Conservation (phyloP, 352 stramenopile species). For the Phytophthora fragariae region DNA sequence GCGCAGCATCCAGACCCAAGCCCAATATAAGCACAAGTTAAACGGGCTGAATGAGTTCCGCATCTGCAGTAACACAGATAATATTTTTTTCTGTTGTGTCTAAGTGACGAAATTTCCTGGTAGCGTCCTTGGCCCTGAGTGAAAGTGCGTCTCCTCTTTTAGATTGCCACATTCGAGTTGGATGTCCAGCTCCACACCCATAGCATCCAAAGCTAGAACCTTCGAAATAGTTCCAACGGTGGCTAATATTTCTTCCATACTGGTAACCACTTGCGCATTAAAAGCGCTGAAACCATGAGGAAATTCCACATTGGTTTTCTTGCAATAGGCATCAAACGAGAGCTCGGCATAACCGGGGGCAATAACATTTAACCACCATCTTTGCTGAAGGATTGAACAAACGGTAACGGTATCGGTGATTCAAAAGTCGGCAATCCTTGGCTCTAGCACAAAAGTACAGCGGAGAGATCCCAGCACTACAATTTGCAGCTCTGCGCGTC, state of each 20-base stretch:
- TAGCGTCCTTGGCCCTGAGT: background rate
- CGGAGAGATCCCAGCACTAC: background rate
- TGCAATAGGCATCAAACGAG: background rate
- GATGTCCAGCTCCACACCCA: background rate
- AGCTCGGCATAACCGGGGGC: background rate
- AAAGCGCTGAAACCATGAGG: background rate
- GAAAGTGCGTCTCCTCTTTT: constrained; percentile 11
- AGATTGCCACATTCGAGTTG: constrained; percentile 13
- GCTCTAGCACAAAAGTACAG: constrained; percentile 21
- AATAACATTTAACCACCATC: constrained; percentile 1
- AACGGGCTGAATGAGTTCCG: background rate
- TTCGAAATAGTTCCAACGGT: constrained; percentile 1
- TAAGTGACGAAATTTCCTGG: background rate
- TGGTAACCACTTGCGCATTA: background rate
- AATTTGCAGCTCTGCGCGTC: background rate
- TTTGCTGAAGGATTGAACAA: background rate
- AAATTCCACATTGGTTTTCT: background rate
- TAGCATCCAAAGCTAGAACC: constrained; percentile 6
- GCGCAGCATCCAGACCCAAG: background rate
- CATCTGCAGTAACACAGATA: background rate
- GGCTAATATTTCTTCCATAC: constrained; percentile 4
- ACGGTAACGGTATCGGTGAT: background rate
- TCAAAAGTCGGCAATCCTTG: constrained; percentile 13
- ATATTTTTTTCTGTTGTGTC: constrained; percentile 3
- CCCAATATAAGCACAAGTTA: constrained; percentile 1